Conservation (phyloP, 352 stramenopile genomes). For the Hyaloperonospora brassicae region DNA sequence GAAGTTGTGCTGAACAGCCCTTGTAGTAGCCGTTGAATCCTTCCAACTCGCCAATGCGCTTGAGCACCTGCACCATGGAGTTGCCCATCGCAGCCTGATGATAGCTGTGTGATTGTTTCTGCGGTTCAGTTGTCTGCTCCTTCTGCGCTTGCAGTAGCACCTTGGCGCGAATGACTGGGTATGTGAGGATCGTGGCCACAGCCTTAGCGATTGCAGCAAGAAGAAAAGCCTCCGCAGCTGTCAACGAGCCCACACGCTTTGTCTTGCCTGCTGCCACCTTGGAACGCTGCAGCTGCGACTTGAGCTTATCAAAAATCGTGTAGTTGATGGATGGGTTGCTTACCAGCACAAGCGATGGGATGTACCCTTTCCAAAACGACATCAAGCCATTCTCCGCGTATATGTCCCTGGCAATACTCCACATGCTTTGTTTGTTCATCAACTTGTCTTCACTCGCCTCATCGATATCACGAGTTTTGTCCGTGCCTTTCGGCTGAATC, state of each 20-base stretch:
- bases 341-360: conserved; percentile 82
- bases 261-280: conserved; percentile 39
- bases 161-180: conserved; percentile 85
- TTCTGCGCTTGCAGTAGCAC: conserved; percentile 81
- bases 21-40: conserved; percentile 59
- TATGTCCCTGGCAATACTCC: conserved; percentile 44
- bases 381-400: conserved; percentile 59
- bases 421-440: conserved; percentile 35
- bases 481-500: conserved; percentile 40
- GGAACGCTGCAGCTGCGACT: conserved; percentile 48
- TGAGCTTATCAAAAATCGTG: conserved; percentile 83
- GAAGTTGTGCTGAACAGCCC: conserved; percentile 68
- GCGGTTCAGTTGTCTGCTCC: conserved; percentile 30
- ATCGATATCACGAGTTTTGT: conserved; percentile 30
- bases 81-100: conserved; percentile 38
- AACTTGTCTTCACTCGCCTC: conserved; percentile 24
- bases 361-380: conserved; percentile 84
- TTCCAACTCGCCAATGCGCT: conserved; percentile 55
- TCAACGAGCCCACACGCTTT: conserved; percentile 42
- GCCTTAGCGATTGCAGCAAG: conserved; percentile 76
- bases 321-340: conserved; percentile 88
- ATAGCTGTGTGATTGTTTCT: conserved; percentile 27
- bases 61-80: conserved; percentile 65
- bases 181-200: conserved; percentile 79
- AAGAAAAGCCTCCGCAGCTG: conserved; percentile 67